phyloP scores from a whole-genome alignment of 1,139 yeast species.

The Yamadazyma diospyri region DNA sequence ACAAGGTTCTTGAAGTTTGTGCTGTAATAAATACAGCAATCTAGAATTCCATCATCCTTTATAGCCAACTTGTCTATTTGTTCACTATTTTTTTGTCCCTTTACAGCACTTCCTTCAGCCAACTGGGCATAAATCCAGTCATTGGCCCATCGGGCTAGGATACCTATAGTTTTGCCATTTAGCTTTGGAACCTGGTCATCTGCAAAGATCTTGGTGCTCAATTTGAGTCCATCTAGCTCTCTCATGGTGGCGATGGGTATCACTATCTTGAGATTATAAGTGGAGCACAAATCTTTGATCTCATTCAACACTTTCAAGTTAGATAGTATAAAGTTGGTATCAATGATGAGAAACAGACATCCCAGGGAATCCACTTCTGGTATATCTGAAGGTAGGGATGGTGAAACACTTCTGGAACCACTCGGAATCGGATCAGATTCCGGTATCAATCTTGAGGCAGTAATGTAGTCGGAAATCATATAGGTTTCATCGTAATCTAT shows the following conservation, averaged over 20 bases:
- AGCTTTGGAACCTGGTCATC: constrained; percentile 7
- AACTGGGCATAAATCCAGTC: constrained; percentile 72
- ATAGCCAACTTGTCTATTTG: constrained; percentile 34
- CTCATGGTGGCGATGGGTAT: constrained; percentile 67
- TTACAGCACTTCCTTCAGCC: constrained; percentile 49
- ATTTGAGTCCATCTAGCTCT: constrained; percentile 80
- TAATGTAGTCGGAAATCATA: constrained; percentile 41
- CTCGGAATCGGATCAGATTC: background rate
- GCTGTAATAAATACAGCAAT: constrained; percentile 71
- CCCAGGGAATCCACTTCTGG: background rate
- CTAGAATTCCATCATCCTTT: constrained; percentile 83
- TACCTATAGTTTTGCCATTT: constrained; percentile 41
- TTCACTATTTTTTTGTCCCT: constrained; percentile 66
- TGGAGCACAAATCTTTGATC: constrained; percentile 34
- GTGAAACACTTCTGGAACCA: background rate
- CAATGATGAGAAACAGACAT: constrained; percentile 60
- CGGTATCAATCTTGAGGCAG: constrained; percentile 16
- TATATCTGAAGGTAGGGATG: background rate
- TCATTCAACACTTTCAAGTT: constrained; percentile 57
- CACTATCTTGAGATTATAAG: constrained; percentile 49
- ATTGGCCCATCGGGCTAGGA: constrained; percentile 68
- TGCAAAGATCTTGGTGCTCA: constrained; percentile 22
- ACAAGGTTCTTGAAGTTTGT: constrained; percentile 45
- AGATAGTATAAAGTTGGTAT: constrained; percentile 73
- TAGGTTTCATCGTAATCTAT: constrained; percentile 48